Evolutionary conservation across 2,329 filamentous ascomycete species (phyloP).

Genomic region (Epichloe sibirici): DNA sequence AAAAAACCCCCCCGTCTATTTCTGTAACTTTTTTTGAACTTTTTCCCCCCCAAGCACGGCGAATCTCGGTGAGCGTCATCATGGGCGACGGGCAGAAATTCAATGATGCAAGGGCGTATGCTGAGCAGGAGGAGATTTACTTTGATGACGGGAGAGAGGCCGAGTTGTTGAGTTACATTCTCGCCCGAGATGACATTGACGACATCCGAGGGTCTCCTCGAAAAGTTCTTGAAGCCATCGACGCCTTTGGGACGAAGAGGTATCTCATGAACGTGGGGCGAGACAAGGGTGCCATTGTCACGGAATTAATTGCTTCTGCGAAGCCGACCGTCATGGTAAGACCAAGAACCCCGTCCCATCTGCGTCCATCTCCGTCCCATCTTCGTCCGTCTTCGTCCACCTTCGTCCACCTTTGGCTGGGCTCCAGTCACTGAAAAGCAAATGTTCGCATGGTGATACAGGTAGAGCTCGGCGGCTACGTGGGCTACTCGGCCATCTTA

Average conservation of each 20-base stretch:
- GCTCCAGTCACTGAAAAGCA: not conserved
- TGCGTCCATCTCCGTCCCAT: not conserved
- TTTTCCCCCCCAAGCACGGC: too few species aligned
- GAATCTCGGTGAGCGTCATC: not conserved
- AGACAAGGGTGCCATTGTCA: constrained; percentile 60
- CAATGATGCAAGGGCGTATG: constrained; percentile 27
- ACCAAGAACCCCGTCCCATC: not conserved
- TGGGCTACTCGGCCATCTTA: constrained; percentile 70
- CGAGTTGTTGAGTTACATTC: constrained; percentile 59
- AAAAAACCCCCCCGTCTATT: too few species aligned
- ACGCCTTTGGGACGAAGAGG: constrained; percentile 38
- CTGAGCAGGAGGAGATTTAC: constrained; percentile 29
- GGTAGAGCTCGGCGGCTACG: constrained; percentile 67
- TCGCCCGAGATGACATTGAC: constrained; percentile 46
- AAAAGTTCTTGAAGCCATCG: constrained; percentile 55
- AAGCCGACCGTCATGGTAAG: constrained; percentile 52
- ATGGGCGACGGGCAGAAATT: constrained; percentile 14
- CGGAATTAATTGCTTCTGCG: constrained; percentile 51
- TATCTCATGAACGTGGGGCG: constrained; percentile 74
- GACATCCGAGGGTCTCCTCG: constrained; percentile 51
- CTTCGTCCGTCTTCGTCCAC: not conserved
- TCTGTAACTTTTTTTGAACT: too few species aligned
- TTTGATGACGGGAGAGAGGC: constrained; percentile 64
- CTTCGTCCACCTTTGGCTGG: not conserved
- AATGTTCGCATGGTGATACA: not conserved